Conservation (phyloP, 148 eudicot genomes). For the Amaranthus palmeri region DNA sequence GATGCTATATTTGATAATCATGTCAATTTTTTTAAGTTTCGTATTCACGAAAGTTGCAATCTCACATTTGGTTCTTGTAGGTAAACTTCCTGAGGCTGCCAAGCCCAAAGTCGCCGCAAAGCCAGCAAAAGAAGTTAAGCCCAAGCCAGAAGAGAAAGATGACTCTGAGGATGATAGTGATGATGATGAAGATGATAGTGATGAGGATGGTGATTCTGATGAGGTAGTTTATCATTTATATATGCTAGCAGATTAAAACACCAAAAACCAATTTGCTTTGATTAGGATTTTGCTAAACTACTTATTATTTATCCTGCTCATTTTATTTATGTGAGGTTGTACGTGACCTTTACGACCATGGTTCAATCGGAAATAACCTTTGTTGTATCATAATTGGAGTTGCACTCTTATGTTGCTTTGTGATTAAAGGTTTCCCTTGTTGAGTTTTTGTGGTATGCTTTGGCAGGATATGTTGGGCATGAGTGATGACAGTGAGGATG, state of each 20-base stretch:
- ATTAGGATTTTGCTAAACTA: too few relatives aligned
- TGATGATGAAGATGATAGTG: constrained; percentile 34
- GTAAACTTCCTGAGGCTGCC: constrained; percentile 22
- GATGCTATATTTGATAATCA: background rate
- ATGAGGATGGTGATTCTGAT: constrained; percentile 39
- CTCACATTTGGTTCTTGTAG: constrained; percentile 13
- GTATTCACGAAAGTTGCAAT: background rate
- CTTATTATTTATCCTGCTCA: too few relatives aligned
- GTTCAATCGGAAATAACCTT: too few relatives aligned
- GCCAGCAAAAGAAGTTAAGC: constrained; percentile 29
- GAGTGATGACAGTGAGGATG: constrained; percentile 20
- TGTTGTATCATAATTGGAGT: too few relatives aligned
- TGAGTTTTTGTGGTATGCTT: background rate
- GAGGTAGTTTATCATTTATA: constrained; percentile 10
- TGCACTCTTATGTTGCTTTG: too few relatives aligned
- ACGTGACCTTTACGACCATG: too few relatives aligned
- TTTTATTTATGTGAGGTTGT: too few relatives aligned
- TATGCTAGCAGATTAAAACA: too few relatives aligned
- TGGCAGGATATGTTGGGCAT: constrained; percentile 25
- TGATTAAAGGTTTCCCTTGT: too few relatives aligned
- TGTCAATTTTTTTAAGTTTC: background rate
- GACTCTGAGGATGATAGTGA: constrained; percentile 33
- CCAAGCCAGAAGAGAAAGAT: constrained; percentile 28
- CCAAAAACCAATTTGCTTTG: too few relatives aligned
- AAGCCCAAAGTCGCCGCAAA: constrained; percentile 33